phyloP scores from a whole-genome alignment of 2,329 filamentous ascomycete species.

The Dactylellina parvicollis region DNA sequence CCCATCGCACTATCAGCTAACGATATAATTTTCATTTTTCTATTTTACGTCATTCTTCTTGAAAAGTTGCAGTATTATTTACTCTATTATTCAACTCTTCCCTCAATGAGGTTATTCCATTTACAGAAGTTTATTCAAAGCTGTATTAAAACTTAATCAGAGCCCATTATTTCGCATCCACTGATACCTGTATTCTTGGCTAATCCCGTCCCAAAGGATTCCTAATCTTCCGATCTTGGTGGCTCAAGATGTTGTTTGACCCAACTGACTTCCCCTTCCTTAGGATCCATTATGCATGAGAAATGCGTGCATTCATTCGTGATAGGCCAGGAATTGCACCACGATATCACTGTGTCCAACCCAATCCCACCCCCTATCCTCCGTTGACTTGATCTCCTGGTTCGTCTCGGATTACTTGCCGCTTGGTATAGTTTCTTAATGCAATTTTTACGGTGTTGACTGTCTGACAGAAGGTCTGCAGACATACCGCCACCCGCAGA shows the following conservation, averaged over 20 bases:
- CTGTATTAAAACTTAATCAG: conserved; percentile 15
- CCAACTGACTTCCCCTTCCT: conserved; percentile 65
- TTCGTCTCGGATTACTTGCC: conserved; percentile 3
- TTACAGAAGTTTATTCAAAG: conserved; percentile 15
- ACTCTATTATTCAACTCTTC: too few species aligned
- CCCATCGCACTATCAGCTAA: too few species aligned
- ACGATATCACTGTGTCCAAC: conserved; percentile 62
- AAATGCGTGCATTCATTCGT: conserved; percentile 71
- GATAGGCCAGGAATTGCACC: conserved; percentile 67
- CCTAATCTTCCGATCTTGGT: conserved; percentile 10
- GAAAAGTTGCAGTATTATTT: too few species aligned
- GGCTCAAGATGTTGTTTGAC: conserved; percentile 56
- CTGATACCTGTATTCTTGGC: conserved; percentile 12
- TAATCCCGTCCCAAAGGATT: conserved; percentile 14
- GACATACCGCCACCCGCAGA: background rate
- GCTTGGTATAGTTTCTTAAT: conserved; percentile 55
- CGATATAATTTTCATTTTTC: too few species aligned
- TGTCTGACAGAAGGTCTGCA: conserved; percentile 53
- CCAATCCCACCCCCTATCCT: conserved; percentile 58
- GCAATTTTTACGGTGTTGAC: conserved; percentile 54
- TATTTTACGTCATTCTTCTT: too few species aligned
- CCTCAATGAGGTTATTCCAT: too few species aligned
- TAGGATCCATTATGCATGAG: conserved; percentile 69
- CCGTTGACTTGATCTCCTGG: conserved; percentile 16
- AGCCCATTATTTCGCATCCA: conserved; percentile 17